Evolutionary conservation across 2,329 filamentous ascomycete genomes (phyloP).

Genomic region (Ascocoryne sarcoides): DNA sequence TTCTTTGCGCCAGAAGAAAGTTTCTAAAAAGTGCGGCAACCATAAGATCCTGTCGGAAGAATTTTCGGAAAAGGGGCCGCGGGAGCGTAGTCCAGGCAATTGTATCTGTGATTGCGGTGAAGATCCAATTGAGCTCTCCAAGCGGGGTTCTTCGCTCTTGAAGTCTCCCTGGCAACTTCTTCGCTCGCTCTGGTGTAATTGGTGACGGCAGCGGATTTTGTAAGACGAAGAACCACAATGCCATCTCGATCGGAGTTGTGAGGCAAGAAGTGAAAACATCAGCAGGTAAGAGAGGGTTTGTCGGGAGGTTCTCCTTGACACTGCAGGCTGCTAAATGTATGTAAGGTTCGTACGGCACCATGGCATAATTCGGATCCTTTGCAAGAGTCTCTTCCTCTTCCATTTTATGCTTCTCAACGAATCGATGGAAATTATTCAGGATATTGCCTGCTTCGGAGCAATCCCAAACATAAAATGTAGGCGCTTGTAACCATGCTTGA

Average conservation of each 20-base stretch:
- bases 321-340: constrained; percentile 91
- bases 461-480: constrained; percentile 95
- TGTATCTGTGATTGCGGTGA: constrained; percentile 96
- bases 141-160: constrained; percentile 90
- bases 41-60: constrained; percentile 96
- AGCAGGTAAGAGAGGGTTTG: constrained; percentile 84
- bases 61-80: constrained; percentile 85
- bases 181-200: constrained; percentile 71
- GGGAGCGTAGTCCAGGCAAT: constrained; percentile 97
- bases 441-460: constrained; percentile 96
- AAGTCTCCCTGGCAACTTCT: constrained; percentile 80
- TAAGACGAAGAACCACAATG: constrained; percentile 88
- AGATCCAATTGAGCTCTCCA: constrained; percentile 98
- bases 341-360: constrained; percentile 59
- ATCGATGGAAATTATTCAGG: constrained; percentile 86
- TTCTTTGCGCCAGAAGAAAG: constrained; percentile 85
- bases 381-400: constrained; percentile 68
- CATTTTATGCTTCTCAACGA: constrained; percentile 88
- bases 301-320: constrained; percentile 85
- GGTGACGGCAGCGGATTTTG: constrained; percentile 62
- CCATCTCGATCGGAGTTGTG: constrained; percentile 96
- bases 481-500: constrained; percentile 90
- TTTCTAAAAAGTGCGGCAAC: constrained; percentile 97
- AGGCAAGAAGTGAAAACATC: constrained; percentile 94
- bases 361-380: constrained; percentile 74